These are phyloP conservation scores for Pyrenophora teres DNA, from an alignment of 2,329 filamentous ascomycete species.

Conservation along the genomic window DNA sequence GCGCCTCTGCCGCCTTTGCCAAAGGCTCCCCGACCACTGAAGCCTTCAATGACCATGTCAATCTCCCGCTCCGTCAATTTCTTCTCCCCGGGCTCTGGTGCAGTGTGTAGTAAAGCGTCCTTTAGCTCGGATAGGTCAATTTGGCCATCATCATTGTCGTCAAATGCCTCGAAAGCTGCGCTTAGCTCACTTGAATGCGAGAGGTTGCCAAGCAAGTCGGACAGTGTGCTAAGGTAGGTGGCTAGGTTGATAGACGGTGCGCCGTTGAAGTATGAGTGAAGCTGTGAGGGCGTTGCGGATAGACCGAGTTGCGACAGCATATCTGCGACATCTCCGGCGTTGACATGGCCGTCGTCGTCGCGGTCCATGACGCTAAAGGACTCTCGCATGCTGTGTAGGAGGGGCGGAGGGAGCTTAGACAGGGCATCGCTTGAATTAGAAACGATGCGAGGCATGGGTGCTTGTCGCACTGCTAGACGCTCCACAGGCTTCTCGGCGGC, in stretches of 20 bases:
- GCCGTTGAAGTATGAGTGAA: slow-evolving; percentile 80
- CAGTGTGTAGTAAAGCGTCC: slow-evolving; percentile 80
- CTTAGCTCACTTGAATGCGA: slow-evolving; percentile 80
- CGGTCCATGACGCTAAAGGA: slow-evolving; percentile 92
- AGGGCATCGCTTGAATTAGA: slow-evolving; percentile 50
- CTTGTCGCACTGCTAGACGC: slow-evolving; percentile 26
- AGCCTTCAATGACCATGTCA: slow-evolving; percentile 84
- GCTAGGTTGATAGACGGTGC: slow-evolving; percentile 78
- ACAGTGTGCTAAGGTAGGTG: slow-evolving; percentile 81
- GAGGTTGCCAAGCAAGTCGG: slow-evolving; percentile 72
- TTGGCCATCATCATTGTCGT: slow-evolving; percentile 93
- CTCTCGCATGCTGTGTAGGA: slow-evolving; percentile 86
- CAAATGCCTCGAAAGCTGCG: slow-evolving; percentile 92
- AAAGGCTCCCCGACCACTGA: slow-evolving; percentile 82
- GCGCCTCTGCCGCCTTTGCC: slow-evolving; percentile 61
- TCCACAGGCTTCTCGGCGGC: slow-evolving; percentile 51
- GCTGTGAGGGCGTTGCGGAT: slow-evolving; percentile 69
- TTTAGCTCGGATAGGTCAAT: slow-evolving; percentile 82
- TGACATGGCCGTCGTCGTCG: slow-evolving; percentile 82
- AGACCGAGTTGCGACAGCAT: slow-evolving; percentile 88
- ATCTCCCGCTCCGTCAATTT: slow-evolving; percentile 63
- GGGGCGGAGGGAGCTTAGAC: slow-evolving; percentile 76
- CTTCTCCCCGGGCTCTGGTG: slow-evolving; percentile 63
- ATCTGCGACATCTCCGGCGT: slow-evolving; percentile 80
- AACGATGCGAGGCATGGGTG: slow-evolving; percentile 29